Percentiles rank a stretch among this genome's conserved stretches.
phyloP scores from a whole-genome alignment of 164 flowering plant genomes.

The Magnolia kwangsiensis region DNA sequence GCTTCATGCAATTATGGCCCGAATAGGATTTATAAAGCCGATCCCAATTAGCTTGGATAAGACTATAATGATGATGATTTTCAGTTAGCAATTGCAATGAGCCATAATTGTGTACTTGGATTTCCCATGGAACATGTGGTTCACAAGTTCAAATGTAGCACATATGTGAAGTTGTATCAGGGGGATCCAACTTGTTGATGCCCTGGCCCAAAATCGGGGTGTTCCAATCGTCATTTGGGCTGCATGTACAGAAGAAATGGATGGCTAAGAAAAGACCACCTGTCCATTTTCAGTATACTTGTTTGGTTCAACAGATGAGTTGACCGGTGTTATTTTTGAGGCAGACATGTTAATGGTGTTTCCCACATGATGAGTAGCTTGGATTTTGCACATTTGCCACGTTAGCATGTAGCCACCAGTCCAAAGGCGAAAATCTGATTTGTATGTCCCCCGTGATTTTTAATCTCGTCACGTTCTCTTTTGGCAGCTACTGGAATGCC shows the following conservation, averaged over 20 bases:
- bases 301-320: neutral
- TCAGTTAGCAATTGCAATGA: too few species aligned
- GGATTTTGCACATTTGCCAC: neutral
- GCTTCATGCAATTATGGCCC: too few species aligned
- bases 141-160: too few species aligned
- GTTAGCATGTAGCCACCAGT: neutral
- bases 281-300: neutral
- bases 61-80: too few species aligned
- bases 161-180: too few species aligned
- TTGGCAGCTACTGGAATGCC: neutral
- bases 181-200: neutral
- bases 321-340: neutral
- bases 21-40: too few species aligned
- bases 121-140: too few species aligned
- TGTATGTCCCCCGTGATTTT: neutral
- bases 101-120: too few species aligned
- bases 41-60: too few species aligned
- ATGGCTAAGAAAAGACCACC: neutral
- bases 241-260: neutral
- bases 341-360: neutral
- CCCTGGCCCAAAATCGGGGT: neutral
- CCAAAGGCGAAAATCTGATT: neutral
- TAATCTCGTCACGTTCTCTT: neutral
- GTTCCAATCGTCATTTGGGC: neutral
- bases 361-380: neutral